These are phyloP conservation scores for Hura crepitans DNA, from an alignment of 441 rosid genomes.

Conservation along the genomic window DNA sequence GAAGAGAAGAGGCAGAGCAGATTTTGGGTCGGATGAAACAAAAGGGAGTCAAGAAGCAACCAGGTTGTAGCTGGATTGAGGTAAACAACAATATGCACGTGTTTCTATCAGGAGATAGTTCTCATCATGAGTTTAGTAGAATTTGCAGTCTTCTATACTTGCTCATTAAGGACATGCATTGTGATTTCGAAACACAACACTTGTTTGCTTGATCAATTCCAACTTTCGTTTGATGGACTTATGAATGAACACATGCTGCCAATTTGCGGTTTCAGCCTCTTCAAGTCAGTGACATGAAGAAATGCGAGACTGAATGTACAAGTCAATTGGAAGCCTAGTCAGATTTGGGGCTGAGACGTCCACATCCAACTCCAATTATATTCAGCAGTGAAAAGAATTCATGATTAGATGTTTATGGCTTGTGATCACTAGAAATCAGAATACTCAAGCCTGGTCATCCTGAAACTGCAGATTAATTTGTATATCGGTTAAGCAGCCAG, in stretches of 20 bases:
- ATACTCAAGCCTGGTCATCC: neutral
- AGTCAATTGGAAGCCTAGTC: neutral
- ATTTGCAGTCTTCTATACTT: conserved; percentile 12
- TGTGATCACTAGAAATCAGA: neutral
- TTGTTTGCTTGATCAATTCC: neutral
- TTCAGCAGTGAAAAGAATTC: neutral
- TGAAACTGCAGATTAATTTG: neutral
- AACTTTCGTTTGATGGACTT: neutral
- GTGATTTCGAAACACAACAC: conserved; percentile 1
- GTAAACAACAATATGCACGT: conserved; percentile 16
- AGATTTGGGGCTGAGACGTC: neutral
- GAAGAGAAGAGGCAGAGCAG: conserved; percentile 11
- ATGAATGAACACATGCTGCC: conserved; percentile 3
- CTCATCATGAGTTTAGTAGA: conserved; percentile 6
- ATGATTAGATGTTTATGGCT: neutral
- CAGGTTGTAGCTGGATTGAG: conserved; percentile 24
- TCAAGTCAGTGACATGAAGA: neutral
- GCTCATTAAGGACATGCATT: conserved; percentile 8
- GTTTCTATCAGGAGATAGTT: conserved; percentile 18
- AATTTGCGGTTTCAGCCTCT: neutral
- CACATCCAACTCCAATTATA: too few relatives aligned
- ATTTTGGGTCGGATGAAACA: conserved; percentile 12
- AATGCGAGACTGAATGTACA: neutral
- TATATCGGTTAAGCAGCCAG: neutral
- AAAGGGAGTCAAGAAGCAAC: conserved; percentile 20